These are phyloP conservation scores for Kodamaea ohmeri DNA, from an alignment of 1,139 yeast genomes.

Conservation along the genomic window DNA sequence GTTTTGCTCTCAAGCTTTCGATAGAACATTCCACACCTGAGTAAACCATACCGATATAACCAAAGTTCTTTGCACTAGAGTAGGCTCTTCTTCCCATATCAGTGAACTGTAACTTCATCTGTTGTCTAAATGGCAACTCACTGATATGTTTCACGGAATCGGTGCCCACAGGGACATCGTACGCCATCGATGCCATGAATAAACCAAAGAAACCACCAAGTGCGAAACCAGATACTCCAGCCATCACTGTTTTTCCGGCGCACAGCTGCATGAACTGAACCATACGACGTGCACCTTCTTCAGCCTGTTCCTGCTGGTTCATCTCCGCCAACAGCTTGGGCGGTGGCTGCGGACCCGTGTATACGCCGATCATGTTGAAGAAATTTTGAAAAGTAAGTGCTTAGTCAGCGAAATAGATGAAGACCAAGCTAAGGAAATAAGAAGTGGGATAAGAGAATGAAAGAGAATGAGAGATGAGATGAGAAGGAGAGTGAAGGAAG, in stretches of 20 bases:
- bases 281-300: slow-evolving; percentile 84
- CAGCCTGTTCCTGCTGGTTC: slow-evolving; percentile 92
- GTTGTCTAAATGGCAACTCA: slow-evolving; percentile 88
- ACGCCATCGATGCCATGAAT: slow-evolving; percentile 93
- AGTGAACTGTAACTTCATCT: slow-evolving; percentile 82
- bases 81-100: slow-evolving; percentile 91
- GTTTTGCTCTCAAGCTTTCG: slow-evolving; percentile 84
- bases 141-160: slow-evolving; percentile 56
- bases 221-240: slow-evolving; percentile 93
- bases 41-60: slow-evolving; percentile 89
- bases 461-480: too few species aligned
- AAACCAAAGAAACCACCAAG: slow-evolving; percentile 95
- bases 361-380: slow-evolving; percentile 24
- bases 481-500: too few species aligned
- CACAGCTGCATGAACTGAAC: slow-evolving; percentile 85
- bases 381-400: not conserved
- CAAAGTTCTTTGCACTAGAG: slow-evolving; percentile 89
- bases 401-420: too few species aligned
- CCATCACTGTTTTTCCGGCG: slow-evolving; percentile 89
- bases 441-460: too few species aligned
- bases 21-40: slow-evolving; percentile 93
- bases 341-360: slow-evolving; percentile 24
- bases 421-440: too few species aligned
- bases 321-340: slow-evolving; percentile 58
- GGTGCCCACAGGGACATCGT: slow-evolving; percentile 74